phyloP scores from a whole-genome alignment of 2,329 filamentous ascomycete species.

The Verticillium klebahnii region DNA sequence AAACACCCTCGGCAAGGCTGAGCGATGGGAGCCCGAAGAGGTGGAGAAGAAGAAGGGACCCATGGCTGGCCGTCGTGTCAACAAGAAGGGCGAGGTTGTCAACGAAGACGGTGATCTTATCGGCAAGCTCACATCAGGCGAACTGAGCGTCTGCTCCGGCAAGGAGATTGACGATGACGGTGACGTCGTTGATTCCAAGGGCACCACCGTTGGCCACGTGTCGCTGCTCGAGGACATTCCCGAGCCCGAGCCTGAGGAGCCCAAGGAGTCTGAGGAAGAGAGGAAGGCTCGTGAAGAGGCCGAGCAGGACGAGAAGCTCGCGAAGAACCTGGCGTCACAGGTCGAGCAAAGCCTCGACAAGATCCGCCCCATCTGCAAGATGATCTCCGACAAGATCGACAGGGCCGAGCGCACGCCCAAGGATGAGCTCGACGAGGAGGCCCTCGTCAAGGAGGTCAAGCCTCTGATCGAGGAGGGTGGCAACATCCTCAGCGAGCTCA shows the following conservation, averaged over 20 bases:
- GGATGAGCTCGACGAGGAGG: conserved; percentile 86
- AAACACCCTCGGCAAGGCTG: conserved; percentile 52
- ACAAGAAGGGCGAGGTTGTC: conserved; percentile 54
- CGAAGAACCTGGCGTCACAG: conserved; percentile 67
- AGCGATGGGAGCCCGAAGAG: conserved; percentile 45
- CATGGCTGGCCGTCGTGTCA: conserved; percentile 50
- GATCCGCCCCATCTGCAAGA: conserved; percentile 78
- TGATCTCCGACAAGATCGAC: conserved; percentile 83
- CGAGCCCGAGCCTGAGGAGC: conserved; percentile 39
- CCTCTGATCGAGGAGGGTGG: conserved; percentile 84
- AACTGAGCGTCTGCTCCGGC: conserved; percentile 58
- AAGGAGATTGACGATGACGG: conserved; percentile 68
- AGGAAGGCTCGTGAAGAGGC: conserved; percentile 51
- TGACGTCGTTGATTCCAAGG: conserved; percentile 66
- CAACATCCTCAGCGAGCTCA: conserved; percentile 78
- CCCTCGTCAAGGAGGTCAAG: conserved; percentile 79
- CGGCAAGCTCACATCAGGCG: conserved; percentile 65
- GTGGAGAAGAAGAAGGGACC: conserved; percentile 48
- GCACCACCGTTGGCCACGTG: conserved; percentile 62
- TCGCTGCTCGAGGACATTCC: conserved; percentile 58
- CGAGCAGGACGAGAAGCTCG: conserved; percentile 69
- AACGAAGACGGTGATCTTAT: conserved; percentile 57
- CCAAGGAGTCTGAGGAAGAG: conserved; percentile 37
- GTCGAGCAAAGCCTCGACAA: conserved; percentile 78
- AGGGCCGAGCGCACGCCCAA: conserved; percentile 73